Evolutionary conservation across 164 flowering plant genomes (phyloP).

Genomic region (Stephania yunnanensis): DNA sequence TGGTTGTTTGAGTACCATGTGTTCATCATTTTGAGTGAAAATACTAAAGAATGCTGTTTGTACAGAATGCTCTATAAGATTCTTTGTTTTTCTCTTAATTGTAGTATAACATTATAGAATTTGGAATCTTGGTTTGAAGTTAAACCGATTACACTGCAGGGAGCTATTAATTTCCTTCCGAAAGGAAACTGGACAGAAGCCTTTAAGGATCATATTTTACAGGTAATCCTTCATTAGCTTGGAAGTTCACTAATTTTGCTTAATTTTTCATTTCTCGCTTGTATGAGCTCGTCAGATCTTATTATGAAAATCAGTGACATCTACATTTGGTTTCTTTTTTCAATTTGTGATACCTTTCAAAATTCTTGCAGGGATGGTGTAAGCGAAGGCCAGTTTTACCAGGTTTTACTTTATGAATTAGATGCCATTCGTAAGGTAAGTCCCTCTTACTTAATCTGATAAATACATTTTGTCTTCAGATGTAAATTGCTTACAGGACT

Average conservation of each 20-base stretch:
- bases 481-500: not conserved
- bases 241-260: not conserved
- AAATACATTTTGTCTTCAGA: not conserved
- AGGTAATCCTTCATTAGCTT: slow-evolving; percentile 7
- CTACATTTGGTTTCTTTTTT: not conserved
- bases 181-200: slow-evolving; percentile 19
- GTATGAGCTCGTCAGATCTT: not conserved
- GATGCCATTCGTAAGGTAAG: slow-evolving; percentile 21
- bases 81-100: not conserved
- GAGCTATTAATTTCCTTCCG: slow-evolving; percentile 18
- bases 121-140: not conserved
- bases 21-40: not conserved
- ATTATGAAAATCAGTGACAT: not conserved
- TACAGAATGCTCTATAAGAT: not conserved
- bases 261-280: not conserved
- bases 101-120: no score
- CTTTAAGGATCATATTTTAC: slow-evolving; percentile 18
- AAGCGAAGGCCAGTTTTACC: slow-evolving; percentile 20
- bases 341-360: not conserved
- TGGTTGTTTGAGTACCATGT: not conserved
- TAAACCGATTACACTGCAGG: slow-evolving; percentile 10
- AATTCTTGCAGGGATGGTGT: slow-evolving; percentile 16
- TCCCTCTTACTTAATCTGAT: not conserved
- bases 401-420: slow-evolving; percentile 15
- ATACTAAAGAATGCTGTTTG: not conserved